Base-by-base conservation (phyloP, 208 protist species). In the Acanthamoeba healyi region DNA sequence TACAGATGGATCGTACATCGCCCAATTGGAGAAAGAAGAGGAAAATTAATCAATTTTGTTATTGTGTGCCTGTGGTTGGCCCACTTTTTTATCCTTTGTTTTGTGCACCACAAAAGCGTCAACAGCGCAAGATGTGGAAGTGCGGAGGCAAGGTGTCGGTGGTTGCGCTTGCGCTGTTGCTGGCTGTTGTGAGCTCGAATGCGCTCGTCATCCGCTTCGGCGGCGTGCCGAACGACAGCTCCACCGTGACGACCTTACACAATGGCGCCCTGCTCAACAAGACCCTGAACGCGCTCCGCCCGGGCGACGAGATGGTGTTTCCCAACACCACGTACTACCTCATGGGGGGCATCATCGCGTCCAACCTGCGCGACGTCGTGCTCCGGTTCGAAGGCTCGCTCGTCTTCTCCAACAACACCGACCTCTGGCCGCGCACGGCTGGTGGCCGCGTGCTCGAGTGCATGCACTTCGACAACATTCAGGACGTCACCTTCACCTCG, bases 301-400 rank as follows among this genome's bases (percentile, higher is more conserved):
- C 95, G 10, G 44, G 58, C 36, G 96, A 97, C 92, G 79, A 89
- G 58, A 49, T 97, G 1, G n/a, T 96, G 7, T 65, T 97, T 29
- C 67, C 88, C 17, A 96, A 96, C 87, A 88, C 19, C 38, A 97
- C 95, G 2, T 96, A 95, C 91, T 72, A 94, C 70, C 29, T 96
- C 32, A 95, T 97, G 65, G 96, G 96, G 58, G 96, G 96, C 36
- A 95, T 97, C 54, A 38, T 87, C 56, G 96, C 77, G n/a, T 32
- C 46, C 14, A 58, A 40, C 88, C 36, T 97, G 61, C 1, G 26
- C 61, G 24, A 58, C 61, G 94, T 96, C 10, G 44, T 93, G 4
- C 38, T 97, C n/a, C 12, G 42, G 32, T 89, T 97, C 67, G 96
- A 97, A 63, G 96, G 96, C 63, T 96, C 95, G 2, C 51, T 97